These are phyloP conservation scores for Verticillium alfalfae DNA, from an alignment of 2,329 filamentous ascomycete genomes.

Conservation along the genomic window DNA sequence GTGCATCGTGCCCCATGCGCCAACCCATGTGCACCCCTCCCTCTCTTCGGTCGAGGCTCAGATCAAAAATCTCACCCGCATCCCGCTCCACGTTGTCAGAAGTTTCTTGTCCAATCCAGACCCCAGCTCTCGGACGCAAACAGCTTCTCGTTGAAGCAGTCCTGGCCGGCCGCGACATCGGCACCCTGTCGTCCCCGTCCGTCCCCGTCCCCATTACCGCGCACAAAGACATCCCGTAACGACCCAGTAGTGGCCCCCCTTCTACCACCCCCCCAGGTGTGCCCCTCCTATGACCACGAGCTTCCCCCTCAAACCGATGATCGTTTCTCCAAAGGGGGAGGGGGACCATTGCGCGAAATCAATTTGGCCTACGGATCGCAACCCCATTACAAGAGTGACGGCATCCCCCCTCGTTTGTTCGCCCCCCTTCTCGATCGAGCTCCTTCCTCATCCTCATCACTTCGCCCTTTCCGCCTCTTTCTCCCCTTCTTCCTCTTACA, in stretches of 20 bases:
- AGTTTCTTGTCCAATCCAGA: not conserved
- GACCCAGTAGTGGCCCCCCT: not conserved
- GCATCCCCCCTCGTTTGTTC: not conserved
- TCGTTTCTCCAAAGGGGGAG: not conserved
- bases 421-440: not conserved
- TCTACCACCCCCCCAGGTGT: not conserved
- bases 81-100: not conserved
- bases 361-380: not conserved
- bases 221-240: not conserved
- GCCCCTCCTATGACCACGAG: not conserved
- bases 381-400: not conserved
- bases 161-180: not conserved
- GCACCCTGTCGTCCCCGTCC: not conserved
- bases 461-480: not conserved
- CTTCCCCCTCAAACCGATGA: not conserved
- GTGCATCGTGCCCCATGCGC: not conserved
- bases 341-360: not conserved
- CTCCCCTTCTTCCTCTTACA: not conserved
- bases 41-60: not conserved
- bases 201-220: not conserved
- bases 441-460: not conserved
- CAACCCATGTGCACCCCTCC: not conserved
- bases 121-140: not conserved
- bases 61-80: not conserved
- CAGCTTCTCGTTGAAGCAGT: not conserved